Evolutionary conservation across 495 filamentous ascomycete species (phyloP).

Genomic region (Annulohypoxylon moriforme): DNA sequence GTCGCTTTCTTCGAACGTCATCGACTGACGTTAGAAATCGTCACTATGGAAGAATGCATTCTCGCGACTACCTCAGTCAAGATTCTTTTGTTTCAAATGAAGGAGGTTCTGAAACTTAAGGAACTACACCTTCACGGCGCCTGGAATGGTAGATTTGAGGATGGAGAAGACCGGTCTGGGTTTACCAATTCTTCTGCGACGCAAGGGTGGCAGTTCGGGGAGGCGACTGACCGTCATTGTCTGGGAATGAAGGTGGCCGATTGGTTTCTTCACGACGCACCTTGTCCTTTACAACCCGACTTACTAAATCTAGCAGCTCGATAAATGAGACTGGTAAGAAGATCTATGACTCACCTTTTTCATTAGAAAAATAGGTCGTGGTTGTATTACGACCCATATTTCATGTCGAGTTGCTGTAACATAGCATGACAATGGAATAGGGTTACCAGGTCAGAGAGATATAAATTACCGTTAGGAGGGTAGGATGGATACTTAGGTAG

Average conservation of each 20-base stretch:
- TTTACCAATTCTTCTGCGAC: background rate
- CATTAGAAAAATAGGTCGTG: background rate
- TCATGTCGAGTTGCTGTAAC: too few species aligned
- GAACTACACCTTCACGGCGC: background rate
- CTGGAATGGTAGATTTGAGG: background rate
- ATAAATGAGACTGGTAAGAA: background rate
- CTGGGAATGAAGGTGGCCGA: background rate
- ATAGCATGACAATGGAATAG: too few species aligned
- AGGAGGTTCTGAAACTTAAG: background rate
- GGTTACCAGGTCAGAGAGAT: too few species aligned
- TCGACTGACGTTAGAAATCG: background rate
- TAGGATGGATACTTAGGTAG: too few species aligned
- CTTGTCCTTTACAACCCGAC: background rate
- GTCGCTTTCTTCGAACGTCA: conserved; percentile 2
- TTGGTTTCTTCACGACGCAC: conserved; percentile 10
- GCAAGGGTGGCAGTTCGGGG: background rate
- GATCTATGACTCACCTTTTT: too few species aligned
- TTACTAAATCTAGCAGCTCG: background rate
- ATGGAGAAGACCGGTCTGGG: background rate
- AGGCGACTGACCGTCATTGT: background rate
- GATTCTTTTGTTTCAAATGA: conserved; percentile 1
- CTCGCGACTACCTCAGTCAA: background rate
- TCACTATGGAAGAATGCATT: background rate
- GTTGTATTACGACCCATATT: too few species aligned
- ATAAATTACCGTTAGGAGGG: too few species aligned